Conservation (phyloP, 2,329 filamentous ascomycete genomes). For the Thelonectria rubi region DNA sequence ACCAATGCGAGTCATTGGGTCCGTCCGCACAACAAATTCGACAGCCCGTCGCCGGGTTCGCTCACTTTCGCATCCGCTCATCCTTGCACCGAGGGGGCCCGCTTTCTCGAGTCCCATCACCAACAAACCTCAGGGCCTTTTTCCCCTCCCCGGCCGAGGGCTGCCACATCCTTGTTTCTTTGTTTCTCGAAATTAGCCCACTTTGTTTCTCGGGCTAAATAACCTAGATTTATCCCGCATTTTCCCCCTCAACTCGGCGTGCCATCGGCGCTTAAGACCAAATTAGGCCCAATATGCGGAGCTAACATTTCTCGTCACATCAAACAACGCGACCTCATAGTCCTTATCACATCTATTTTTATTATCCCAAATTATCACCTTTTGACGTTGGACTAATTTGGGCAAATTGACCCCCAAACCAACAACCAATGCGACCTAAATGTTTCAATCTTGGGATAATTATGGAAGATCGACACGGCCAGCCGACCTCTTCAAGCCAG, state of each 20-base stretch:
- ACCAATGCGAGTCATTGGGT: conserved; percentile 43
- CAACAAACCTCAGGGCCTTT: conserved; percentile 1
- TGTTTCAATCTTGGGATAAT: conserved; percentile 34
- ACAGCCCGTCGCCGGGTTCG: conserved; percentile 27
- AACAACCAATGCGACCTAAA: conserved; percentile 26
- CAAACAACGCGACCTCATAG: background rate
- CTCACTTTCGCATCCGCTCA: conserved; percentile 1
- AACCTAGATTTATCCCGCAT: conserved; percentile 24
- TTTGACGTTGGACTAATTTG: conserved; percentile 34
- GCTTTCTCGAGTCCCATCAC: background rate
- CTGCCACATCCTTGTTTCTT: conserved; percentile 18
- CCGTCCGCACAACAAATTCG: conserved; percentile 31
- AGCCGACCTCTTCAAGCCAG: background rate
- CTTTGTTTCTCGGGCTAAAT: conserved; percentile 43
- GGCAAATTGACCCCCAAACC: conserved; percentile 1
- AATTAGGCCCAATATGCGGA: conserved; percentile 31
- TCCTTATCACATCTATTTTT: conserved; percentile 33
- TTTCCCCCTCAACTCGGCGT: conserved; percentile 6
- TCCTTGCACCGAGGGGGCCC: conserved; percentile 6
- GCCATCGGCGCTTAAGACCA: conserved; percentile 37
- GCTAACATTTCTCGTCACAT: conserved; percentile 40
- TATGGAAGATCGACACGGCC: conserved; percentile 35
- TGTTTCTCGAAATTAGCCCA: conserved; percentile 26
- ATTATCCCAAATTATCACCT: conserved; percentile 40
- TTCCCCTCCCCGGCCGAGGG: conserved; percentile 9